Evolutionary conservation across 306 rosid species (phyloP).

Genomic region (Ormosia semicastrata): DNA sequence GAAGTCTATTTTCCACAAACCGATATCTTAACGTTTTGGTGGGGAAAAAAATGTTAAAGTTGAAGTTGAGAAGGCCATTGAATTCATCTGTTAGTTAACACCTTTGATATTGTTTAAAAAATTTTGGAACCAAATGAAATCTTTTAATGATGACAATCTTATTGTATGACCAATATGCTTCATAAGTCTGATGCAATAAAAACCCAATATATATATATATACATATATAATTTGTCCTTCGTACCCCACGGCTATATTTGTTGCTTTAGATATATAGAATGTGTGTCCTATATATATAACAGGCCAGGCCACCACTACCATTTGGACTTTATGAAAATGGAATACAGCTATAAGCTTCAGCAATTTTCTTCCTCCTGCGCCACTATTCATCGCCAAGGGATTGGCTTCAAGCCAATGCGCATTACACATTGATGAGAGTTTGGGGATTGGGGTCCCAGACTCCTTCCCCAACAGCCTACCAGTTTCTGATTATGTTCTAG

Average conservation of each 20-base stretch:
- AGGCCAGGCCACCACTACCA: constrained; percentile 23
- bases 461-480: neutral
- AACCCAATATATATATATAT: neutral
- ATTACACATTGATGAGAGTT: neutral
- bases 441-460: constrained; percentile 37
- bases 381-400: constrained; percentile 2
- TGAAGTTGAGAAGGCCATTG: no score
- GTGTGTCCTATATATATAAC: neutral
- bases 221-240: neutral
- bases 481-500: constrained; percentile 16
- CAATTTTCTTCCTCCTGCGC: constrained; percentile 8
- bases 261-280: neutral
- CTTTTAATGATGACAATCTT: neutral
- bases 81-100: no score
- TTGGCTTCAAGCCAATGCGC: constrained; percentile 16
- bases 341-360: constrained; percentile 39
- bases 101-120: no score
- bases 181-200: constrained; percentile 48
- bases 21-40: no score
- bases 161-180: constrained; percentile 16
- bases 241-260: constrained; percentile 2
- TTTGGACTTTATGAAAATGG: constrained; percentile 41
- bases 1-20: no score
- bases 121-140: neutral
- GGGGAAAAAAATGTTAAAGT: no score